phyloP scores from a whole-genome alignment of 345 rosid genomes.

The Microthlaspi erraticum region DNA sequence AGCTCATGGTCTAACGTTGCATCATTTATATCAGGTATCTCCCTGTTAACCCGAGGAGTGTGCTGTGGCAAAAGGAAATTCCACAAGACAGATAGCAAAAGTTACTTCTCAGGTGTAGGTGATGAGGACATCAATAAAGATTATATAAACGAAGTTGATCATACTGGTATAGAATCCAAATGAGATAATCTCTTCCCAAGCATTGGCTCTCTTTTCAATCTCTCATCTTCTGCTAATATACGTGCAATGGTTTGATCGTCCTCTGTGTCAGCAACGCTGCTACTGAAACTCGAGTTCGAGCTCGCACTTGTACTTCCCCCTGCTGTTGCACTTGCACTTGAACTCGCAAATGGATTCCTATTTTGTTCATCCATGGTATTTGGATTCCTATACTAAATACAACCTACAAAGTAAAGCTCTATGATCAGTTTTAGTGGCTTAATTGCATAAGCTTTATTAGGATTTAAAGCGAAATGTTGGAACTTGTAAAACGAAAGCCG shows the following conservation, averaged over 20 bases:
- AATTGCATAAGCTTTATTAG: neutral
- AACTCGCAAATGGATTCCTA: constrained; percentile 45
- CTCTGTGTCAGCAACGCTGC: constrained; percentile 77
- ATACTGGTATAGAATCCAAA: constrained; percentile 88
- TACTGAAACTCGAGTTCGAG: constrained; percentile 79
- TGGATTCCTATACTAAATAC: neutral
- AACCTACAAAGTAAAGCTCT: constrained; percentile 21
- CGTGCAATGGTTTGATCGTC: constrained; percentile 85
- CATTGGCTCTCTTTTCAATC: constrained; percentile 47
- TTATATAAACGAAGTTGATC: too few species aligned
- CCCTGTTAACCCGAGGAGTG: constrained; percentile 81
- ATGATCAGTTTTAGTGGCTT: constrained; percentile 14
- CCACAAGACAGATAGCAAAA: constrained; percentile 7
- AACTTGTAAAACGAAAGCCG: neutral
- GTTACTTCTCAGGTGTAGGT: neutral
- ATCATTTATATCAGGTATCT: constrained; percentile 81
- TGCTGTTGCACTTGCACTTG: constrained; percentile 37
- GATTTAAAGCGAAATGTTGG: neutral
- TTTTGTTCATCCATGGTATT: constrained; percentile 30
- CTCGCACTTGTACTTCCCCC: constrained; percentile 68
- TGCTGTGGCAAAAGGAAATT: constrained; percentile 64
- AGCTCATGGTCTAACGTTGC: constrained; percentile 90
- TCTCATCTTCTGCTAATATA: constrained; percentile 72
- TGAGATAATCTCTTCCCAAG: constrained; percentile 90
- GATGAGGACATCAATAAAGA: too few species aligned